Conservation (phyloP, 345 rosid genomes). For the Bretschneidera sinensis region DNA sequence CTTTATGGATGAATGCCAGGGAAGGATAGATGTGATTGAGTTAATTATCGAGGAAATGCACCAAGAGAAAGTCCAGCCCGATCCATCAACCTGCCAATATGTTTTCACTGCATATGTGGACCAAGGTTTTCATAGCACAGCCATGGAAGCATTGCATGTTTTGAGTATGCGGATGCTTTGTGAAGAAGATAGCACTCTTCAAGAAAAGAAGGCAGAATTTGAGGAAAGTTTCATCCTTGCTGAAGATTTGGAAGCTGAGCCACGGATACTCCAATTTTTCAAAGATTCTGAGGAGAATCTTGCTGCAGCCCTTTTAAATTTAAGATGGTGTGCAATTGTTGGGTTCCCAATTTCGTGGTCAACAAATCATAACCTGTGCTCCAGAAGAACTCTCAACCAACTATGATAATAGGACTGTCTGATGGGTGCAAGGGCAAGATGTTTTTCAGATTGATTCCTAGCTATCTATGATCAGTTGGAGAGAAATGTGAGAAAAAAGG, state of each 20-base stretch:
- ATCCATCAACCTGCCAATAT: constrained; percentile 56
- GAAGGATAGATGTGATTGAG: constrained; percentile 63
- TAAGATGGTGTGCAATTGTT: constrained; percentile 73
- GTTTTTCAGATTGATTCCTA: not conserved
- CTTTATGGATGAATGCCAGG: constrained; percentile 26
- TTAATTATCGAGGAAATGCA: constrained; percentile 56
- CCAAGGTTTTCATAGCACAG: constrained; percentile 37
- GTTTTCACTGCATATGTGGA: constrained; percentile 50
- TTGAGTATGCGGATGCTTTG: constrained; percentile 63
- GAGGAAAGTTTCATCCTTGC: constrained; percentile 49
- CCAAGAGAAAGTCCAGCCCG: constrained; percentile 53
- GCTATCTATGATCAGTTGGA: too few relatives aligned
- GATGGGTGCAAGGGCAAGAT: not conserved
- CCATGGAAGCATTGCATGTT: constrained; percentile 73
- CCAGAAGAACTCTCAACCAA: constrained; percentile 35
- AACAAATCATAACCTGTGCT: constrained; percentile 58
- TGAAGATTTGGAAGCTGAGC: constrained; percentile 59
- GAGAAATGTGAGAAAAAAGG: too few relatives aligned
- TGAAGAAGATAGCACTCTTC: constrained; percentile 28
- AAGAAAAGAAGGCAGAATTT: constrained; percentile 38
- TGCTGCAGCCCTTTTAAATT: constrained; percentile 48
- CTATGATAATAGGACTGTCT: constrained; percentile 18
- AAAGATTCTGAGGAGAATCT: constrained; percentile 33
- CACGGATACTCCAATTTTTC: constrained; percentile 39
- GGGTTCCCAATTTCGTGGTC: constrained; percentile 57